These are phyloP conservation scores for Nitzschia sp. DNA, from an alignment of 108 stramenopile species.

Conservation along the genomic window DNA sequence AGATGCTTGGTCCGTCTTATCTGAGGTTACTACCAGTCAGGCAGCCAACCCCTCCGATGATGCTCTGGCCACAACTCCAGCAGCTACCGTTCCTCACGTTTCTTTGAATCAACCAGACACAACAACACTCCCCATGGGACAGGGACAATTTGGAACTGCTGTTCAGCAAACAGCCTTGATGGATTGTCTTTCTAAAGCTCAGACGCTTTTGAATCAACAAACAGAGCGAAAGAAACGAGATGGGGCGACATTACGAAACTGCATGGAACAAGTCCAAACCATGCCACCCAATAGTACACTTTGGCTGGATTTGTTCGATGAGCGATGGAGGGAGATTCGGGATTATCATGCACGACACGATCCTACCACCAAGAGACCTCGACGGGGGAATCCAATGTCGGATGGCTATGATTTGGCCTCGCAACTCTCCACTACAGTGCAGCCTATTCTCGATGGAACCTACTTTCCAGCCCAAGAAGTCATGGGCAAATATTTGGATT, in stretches of 20 bases:
- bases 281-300: slow-evolving; percentile 12
- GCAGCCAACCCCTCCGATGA: slow-evolving; percentile 20
- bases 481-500: slow-evolving; percentile 79
- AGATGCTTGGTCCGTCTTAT: slow-evolving; percentile 64
- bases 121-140: slow-evolving; percentile 43
- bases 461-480: slow-evolving; percentile 70
- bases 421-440: slow-evolving; percentile 38
- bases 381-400: slow-evolving; percentile 61
- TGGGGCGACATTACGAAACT: slow-evolving; percentile 16
- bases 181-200: slow-evolving; percentile 38
- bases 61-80: not conserved
- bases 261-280: slow-evolving; percentile 24
- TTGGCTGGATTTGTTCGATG: slow-evolving; percentile 63
- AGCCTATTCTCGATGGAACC: slow-evolving; percentile 45
- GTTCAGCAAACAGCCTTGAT: slow-evolving; percentile 43
- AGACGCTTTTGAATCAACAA: slow-evolving; percentile 32
- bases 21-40: slow-evolving; percentile 18
- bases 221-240: slow-evolving; percentile 34
- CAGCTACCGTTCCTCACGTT: not conserved
- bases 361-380: slow-evolving; percentile 47
- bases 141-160: slow-evolving; percentile 62
- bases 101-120: slow-evolving; percentile 11
- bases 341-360: slow-evolving; percentile 68
- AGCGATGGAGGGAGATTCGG: slow-evolving; percentile 56
- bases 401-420: slow-evolving; percentile 84